Conservation (phyloP, 495 filamentous ascomycete species). For the Hamigera avellanea region DNA sequence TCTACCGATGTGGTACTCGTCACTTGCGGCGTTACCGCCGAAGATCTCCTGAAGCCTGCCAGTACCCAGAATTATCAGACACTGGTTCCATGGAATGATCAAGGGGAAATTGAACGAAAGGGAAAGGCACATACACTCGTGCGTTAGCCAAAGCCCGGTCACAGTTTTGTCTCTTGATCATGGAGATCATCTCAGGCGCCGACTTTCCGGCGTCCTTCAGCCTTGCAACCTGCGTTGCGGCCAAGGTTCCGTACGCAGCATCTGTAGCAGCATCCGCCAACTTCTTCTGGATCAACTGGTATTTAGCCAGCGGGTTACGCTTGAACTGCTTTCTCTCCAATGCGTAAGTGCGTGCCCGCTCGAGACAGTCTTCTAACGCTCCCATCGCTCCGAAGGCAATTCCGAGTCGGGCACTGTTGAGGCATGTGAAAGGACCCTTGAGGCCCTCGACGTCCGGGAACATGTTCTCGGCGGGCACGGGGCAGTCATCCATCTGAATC, state of each 20-base stretch:
- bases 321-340: slow-evolving; percentile 94
- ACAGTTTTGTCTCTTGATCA: slow-evolving; percentile 98
- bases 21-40: slow-evolving; percentile 91
- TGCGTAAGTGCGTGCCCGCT: slow-evolving; percentile 70
- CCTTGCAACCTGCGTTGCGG: slow-evolving; percentile 79
- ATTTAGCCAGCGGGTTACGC: slow-evolving; percentile 88
- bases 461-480: slow-evolving; percentile 87
- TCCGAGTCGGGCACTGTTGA: slow-evolving; percentile 86
- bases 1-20: slow-evolving; percentile 89
- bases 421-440: slow-evolving; percentile 79
- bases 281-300: slow-evolving; percentile 98
- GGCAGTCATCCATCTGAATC: slow-evolving; percentile 89
- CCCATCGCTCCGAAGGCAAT: slow-evolving; percentile 93
- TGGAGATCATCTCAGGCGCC: slow-evolving; percentile 93
- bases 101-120: not conserved
- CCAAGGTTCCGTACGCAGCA: slow-evolving; percentile 77
- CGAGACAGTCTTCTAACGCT: slow-evolving; percentile 82
- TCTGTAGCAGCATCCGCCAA: slow-evolving; percentile 86
- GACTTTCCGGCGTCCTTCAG: slow-evolving; percentile 84
- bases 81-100: not conserved
- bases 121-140: slow-evolving; percentile 37
- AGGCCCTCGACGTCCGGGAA: slow-evolving; percentile 85
- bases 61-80: not conserved
- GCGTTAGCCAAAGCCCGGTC: slow-evolving; percentile 77
- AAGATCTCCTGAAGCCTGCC: slow-evolving; percentile 85